Evolutionary conservation across 1,284 basidiomycete genomes (phyloP), one percentile per base, ranked within the genome.

Genomic region (Rhodotorula glutinis): DNA sequence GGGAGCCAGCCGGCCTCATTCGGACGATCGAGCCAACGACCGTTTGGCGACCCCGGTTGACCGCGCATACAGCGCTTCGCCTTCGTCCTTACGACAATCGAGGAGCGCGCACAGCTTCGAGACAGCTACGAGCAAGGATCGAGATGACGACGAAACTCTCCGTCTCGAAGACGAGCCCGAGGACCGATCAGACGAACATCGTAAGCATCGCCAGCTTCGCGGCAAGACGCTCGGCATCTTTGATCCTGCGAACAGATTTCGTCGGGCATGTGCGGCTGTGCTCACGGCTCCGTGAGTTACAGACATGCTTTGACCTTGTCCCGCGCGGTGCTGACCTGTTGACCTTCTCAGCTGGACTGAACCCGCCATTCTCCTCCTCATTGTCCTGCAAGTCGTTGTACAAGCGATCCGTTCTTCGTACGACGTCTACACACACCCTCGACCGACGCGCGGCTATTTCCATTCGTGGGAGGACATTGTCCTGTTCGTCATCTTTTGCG

Each of bases 391-490:
- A 78, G 89, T 90, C 25, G 82, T 92, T 65, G 83, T 94, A 25
- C 82, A 98, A 65, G 88, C 90, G 10, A 83, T 91, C 23, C 93
- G 98, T 79, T 86, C 90, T 10, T 85, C 82, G 70, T 72, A 79
- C 67, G 67, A 81, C 77, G 73, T 85, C 76, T 77, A 85, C 82
- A 60, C 79, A 68, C 74, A 80, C 10, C 80, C 83, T 19, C 62
- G 78, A 73, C 75, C 75, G 16, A 60, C 59, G 2, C 66, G 75
- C 41, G 91, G 90, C 10, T 97, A 90, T 80, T 96, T 97, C 79
- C 86, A 88, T 66, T 75, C 80, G 19, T 95, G 93, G 91, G 89
- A 92, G 74, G 93, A 98, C 78, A 88, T 86, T 75, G 86, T 84
- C 27, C 81, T 98, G 25, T 90, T 98, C 76, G 84, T 76, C 43